phyloP scores from a whole-genome alignment of 108 stramenopile species.

The Nitzschia palea region DNA sequence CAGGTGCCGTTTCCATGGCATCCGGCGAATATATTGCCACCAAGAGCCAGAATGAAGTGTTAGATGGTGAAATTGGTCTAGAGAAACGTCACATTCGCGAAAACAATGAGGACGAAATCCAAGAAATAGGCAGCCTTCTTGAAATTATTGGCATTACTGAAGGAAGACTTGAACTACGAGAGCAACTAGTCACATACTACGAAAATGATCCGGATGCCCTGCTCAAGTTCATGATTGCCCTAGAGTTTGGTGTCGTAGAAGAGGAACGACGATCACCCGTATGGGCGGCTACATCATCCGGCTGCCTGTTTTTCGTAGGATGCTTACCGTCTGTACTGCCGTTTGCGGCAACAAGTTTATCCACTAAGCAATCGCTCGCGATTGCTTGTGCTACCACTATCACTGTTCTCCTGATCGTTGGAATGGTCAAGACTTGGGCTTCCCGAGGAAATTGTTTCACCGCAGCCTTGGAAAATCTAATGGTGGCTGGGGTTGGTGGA shows the following conservation, averaged over 20 bases:
- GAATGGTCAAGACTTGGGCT: conserved; percentile 74
- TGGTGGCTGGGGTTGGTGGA: conserved; percentile 70
- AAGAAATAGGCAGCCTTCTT: conserved; percentile 47
- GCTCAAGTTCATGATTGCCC: conserved; percentile 68
- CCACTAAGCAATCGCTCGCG: conserved; percentile 34
- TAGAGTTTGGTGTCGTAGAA: conserved; percentile 80
- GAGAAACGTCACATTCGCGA: conserved; percentile 63
- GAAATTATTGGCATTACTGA: conserved; percentile 53
- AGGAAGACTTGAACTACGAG: conserved; percentile 40
- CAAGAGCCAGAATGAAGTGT: conserved; percentile 78
- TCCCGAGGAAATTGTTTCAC: conserved; percentile 54
- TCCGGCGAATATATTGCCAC: conserved; percentile 82
- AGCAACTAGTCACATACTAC: conserved; percentile 46
- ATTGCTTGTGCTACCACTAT: conserved; percentile 43
- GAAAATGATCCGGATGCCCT: conserved; percentile 59
- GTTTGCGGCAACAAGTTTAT: conserved; percentile 42
- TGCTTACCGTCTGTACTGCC: conserved; percentile 67
- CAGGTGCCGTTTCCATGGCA: conserved; percentile 78
- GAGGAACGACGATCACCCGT: conserved; percentile 62
- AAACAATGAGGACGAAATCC: conserved; percentile 51
- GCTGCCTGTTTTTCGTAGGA: conserved; percentile 57
- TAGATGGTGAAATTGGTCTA: conserved; percentile 68
- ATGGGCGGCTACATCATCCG: conserved; percentile 50
- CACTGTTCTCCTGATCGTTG: conserved; percentile 53
- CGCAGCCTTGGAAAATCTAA: conserved; percentile 68